Percentiles rank a stretch among this genome's conserved stretches.
phyloP scores from a whole-genome alignment of 495 filamentous ascomycete genomes.

The Xylaria acuta region DNA sequence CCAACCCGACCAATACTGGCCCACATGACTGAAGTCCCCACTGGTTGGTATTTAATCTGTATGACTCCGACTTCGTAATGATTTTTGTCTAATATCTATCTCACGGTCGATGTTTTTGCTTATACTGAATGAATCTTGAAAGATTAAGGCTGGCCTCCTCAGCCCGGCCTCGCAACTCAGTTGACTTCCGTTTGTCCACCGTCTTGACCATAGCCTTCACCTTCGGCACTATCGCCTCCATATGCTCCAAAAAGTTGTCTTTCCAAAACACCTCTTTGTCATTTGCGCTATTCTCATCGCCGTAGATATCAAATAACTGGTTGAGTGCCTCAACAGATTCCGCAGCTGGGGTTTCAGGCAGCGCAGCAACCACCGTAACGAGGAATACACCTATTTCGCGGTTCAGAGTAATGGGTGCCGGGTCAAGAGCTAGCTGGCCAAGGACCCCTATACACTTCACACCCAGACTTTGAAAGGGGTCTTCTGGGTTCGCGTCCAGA shows the following conservation, averaged over 20 bases:
- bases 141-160: slow-evolving; percentile 66
- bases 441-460: slow-evolving; percentile 68
- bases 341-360: slow-evolving; percentile 54
- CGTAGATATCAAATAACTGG: slow-evolving; percentile 68
- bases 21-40: neutral
- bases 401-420: slow-evolving; percentile 52
- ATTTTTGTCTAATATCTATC: neutral
- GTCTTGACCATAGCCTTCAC: slow-evolving; percentile 59
- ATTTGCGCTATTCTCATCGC: slow-evolving; percentile 58
- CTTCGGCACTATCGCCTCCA: slow-evolving; percentile 57
- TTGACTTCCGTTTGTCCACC: slow-evolving; percentile 60
- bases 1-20: neutral
- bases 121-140: slow-evolving; percentile 64
- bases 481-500: slow-evolving; percentile 38
- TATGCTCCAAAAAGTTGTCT: slow-evolving; percentile 61
- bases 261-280: slow-evolving; percentile 67
- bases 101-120: slow-evolving; percentile 54
- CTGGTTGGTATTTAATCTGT: slow-evolving; percentile 5
- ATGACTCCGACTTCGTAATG: neutral
- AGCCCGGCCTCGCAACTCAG: slow-evolving; percentile 58
- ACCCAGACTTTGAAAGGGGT: slow-evolving; percentile 59
- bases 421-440: slow-evolving; percentile 59
- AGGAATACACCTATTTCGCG: slow-evolving; percentile 66
- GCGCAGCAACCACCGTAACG: slow-evolving; percentile 53
- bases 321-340: slow-evolving; percentile 64